phyloP scores from a whole-genome alignment of 345 rosid species.

The Theobroma cacao region DNA sequence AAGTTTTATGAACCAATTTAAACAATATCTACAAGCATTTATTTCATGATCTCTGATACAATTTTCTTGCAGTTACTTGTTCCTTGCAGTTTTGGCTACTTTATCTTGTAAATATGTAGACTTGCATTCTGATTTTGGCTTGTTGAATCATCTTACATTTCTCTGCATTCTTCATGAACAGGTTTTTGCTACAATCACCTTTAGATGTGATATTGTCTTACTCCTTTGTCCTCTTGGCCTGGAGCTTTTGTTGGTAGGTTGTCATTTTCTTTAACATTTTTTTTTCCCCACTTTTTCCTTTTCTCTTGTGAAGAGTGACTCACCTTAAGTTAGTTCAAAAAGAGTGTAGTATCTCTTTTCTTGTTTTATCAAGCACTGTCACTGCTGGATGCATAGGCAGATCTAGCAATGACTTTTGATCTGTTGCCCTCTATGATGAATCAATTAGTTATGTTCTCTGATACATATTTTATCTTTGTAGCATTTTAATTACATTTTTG shows the following conservation, averaged over 20 bases:
- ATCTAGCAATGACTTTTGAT: background rate
- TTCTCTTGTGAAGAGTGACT: background rate
- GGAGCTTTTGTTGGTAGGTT: constrained; percentile 76
- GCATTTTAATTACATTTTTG: background rate
- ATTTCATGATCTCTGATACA: background rate
- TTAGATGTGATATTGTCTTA: constrained; percentile 84
- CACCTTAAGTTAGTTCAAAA: background rate
- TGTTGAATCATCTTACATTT: constrained; percentile 20
- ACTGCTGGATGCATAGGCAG: background rate
- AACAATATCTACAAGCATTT: background rate
- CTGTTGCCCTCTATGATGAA: background rate
- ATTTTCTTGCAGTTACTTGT: background rate
- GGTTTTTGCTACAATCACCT: constrained; percentile 67
- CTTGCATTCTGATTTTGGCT: background rate
- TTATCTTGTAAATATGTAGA: background rate
- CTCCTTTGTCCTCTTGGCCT: constrained; percentile 81
- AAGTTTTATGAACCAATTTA: too few relatives aligned
- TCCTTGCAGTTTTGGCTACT: background rate
- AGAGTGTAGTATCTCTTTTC: background rate
- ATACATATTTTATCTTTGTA: background rate
- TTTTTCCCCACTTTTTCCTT: background rate
- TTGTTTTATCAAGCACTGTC: background rate
- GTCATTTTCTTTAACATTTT: constrained; percentile 12
- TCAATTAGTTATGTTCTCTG: background rate
- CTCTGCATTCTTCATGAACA: constrained; percentile 30